Evolutionary conservation across 129 eudicot genomes (phyloP).

Genomic region (Ambrosia trifida): DNA sequence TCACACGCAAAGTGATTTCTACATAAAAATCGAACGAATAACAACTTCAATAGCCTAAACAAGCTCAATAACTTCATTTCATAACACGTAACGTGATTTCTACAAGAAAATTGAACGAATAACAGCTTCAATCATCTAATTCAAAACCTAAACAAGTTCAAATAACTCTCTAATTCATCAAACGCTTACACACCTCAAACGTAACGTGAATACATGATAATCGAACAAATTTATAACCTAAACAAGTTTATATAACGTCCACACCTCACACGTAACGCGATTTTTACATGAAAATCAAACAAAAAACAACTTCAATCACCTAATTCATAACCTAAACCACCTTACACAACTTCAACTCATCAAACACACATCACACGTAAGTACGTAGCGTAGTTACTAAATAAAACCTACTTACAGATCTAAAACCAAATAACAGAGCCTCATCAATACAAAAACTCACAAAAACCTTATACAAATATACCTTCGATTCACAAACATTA

Average conservation of each 20-base stretch:
- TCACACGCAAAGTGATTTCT: not conserved
- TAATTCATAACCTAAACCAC: no score
- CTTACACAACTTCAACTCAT: no score
- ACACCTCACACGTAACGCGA: constrained; percentile 7
- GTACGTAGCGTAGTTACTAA: not conserved
- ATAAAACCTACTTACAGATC: constrained; percentile 12
- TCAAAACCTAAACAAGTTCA: no score
- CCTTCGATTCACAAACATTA: constrained; percentile 56
- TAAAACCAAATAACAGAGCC: not conserved
- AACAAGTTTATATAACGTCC: not conserved
- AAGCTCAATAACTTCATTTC: not conserved
- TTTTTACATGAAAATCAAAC: not conserved
- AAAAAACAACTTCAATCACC: not conserved
- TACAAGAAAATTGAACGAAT: no score
- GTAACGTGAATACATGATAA: not conserved
- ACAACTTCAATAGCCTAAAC: no score
- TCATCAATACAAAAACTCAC: not conserved
- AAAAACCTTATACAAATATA: constrained; percentile 10
- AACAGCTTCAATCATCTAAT: no score
- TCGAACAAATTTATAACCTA: not conserved
- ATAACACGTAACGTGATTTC: not conserved
- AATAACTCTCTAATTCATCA: not conserved
- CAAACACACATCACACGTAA: no score
- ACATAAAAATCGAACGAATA: no score
- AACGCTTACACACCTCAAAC: not conserved